A percentile compares a stretch with the other conserved stretches of the same genome.
These are phyloP conservation scores for Boletus reticuloceps DNA, from an alignment of 768 basidiomycete genomes.

Conservation along the genomic window DNA sequence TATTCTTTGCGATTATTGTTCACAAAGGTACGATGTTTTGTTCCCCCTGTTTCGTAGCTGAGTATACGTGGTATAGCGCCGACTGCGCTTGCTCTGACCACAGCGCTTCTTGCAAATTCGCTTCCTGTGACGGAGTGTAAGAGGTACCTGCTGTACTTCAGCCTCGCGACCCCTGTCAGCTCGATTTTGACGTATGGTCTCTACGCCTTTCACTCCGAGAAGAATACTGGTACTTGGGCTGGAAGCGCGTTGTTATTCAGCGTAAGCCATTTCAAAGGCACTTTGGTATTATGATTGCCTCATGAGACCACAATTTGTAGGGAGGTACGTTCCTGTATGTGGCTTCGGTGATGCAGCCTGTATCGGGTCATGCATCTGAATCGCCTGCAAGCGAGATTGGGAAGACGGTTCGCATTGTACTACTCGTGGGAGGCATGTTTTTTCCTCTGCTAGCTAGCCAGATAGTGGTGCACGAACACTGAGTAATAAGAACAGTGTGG, in stretches of 20 bases:
- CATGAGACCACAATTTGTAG: constrained; percentile 35
- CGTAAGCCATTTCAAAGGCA: constrained; percentile 42
- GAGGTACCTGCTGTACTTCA: constrained; percentile 75
- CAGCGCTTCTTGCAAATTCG: constrained; percentile 76
- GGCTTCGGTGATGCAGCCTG: constrained; percentile 83
- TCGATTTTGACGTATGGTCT: constrained; percentile 74
- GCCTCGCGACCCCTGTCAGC: constrained; percentile 78
- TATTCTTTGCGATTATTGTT: constrained; percentile 87
- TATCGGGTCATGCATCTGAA: constrained; percentile 47
- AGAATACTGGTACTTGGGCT: constrained; percentile 50
- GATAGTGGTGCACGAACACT: constrained; percentile 62
- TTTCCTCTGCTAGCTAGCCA: constrained; percentile 60
- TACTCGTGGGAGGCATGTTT: constrained; percentile 69
- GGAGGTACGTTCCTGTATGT: constrained; percentile 95
- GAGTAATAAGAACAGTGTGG: not conserved
- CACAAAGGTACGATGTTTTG: constrained; percentile 69
- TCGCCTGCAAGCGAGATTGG: constrained; percentile 40
- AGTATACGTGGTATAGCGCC: constrained; percentile 56
- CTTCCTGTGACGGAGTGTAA: constrained; percentile 67
- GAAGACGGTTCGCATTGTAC: constrained; percentile 43
- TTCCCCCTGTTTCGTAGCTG: not conserved
- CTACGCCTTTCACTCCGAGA: constrained; percentile 47
- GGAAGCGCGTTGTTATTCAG: constrained; percentile 83
- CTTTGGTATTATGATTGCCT: not conserved
- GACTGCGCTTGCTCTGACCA: constrained; percentile 85